Percentiles rank a stretch among this genome's conserved stretches.
Conservation (phyloP, 768 basidiomycete genomes). For the Suillus subluteus region DNA sequence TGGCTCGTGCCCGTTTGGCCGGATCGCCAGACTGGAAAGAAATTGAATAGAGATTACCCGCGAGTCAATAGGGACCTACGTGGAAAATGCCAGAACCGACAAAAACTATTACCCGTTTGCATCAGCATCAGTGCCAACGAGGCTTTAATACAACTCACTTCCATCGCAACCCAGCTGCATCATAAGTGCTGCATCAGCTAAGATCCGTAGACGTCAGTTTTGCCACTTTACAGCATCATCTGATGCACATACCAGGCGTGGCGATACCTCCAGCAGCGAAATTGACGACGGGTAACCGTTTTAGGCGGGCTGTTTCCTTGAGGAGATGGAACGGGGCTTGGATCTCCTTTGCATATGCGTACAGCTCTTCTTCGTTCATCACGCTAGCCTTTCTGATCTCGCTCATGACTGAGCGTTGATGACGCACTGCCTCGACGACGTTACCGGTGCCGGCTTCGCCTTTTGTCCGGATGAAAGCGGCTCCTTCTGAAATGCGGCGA, state of each 20-base stretch:
- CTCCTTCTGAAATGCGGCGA: conserved; percentile 95
- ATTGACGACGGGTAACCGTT: conserved; percentile 93
- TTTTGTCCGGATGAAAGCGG: conserved; percentile 98
- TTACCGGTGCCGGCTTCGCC: conserved; percentile 91
- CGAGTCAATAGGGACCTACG: conserved; percentile 46
- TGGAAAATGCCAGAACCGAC: conserved; percentile 98
- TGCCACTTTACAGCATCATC: not conserved
- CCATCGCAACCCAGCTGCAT: conserved; percentile 98
- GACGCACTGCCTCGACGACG: conserved; percentile 92
- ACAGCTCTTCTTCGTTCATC: conserved; percentile 95
- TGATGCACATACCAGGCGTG: conserved; percentile 67
- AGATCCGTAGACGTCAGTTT: conserved; percentile 9
- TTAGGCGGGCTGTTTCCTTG: conserved; percentile 93
- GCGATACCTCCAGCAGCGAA: conserved; percentile 96
- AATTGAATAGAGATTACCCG: conserved; percentile 2
- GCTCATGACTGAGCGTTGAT: conserved; percentile 80
- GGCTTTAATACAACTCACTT: conserved; percentile 52
- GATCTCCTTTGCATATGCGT: conserved; percentile 89
- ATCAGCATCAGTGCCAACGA: not conserved
- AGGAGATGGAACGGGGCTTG: conserved; percentile 93
- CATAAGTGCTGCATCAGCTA: conserved; percentile 96
- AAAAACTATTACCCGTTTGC: conserved; percentile 63
- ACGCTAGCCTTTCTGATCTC: conserved; percentile 85
- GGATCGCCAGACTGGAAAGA: conserved; percentile 80
- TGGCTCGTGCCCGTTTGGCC: conserved; percentile 90